Conservation (phyloP, 345 rosid genomes). For the Gossypium mustelinum region DNA sequence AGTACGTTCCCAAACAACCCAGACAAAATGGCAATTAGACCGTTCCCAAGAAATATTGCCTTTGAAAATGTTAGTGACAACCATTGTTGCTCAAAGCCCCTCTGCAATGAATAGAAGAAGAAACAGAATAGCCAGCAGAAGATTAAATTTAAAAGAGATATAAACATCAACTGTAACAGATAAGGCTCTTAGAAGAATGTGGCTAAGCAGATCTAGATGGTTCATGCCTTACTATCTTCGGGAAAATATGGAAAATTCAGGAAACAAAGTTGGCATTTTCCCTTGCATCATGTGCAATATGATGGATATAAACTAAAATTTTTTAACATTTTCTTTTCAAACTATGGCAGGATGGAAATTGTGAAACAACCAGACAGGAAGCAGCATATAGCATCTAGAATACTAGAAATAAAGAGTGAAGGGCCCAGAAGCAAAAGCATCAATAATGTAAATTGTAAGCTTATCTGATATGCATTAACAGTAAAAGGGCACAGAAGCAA, state of each 20-base stretch:
- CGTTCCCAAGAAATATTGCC: conserved; percentile 91
- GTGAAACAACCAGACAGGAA: background rate
- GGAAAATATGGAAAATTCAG: background rate
- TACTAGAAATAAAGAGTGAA: background rate
- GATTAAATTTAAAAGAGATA: background rate
- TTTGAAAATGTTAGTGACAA: conserved; percentile 88
- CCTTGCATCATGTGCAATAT: background rate
- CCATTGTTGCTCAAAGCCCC: conserved; percentile 92
- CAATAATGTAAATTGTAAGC: background rate
- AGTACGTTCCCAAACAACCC: conserved; percentile 85
- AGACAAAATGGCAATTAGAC: conserved; percentile 82
- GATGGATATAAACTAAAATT: background rate
- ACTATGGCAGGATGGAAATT: background rate
- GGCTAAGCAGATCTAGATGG: background rate
- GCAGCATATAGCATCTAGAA: background rate
- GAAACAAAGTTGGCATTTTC: background rate
- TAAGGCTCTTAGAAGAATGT: background rate
- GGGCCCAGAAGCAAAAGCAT: background rate
- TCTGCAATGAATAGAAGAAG: conserved; percentile 38
- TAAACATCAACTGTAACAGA: conserved; percentile 11
- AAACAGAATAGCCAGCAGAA: background rate
- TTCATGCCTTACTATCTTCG: background rate
- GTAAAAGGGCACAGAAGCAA: conserved; percentile 12
- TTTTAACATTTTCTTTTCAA: background rate
- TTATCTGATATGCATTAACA: background rate